Conservation (phyloP, 148 eudicot species). For the Drosera capensis region DNA sequence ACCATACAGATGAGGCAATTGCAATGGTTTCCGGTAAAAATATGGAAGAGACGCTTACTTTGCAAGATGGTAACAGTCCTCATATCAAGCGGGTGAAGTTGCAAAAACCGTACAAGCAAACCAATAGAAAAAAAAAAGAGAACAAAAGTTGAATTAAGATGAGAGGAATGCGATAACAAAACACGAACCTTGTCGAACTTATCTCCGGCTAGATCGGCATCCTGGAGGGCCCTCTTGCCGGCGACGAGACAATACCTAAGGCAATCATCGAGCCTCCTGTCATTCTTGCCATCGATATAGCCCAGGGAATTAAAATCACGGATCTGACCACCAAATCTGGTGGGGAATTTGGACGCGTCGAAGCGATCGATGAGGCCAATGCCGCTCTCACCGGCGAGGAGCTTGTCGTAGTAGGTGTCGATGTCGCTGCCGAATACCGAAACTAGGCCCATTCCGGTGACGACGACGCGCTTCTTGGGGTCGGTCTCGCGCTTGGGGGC, state of each 20-base stretch:
- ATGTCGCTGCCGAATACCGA: slow-evolving; percentile 84
- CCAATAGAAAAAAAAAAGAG: slow-evolving; percentile 1
- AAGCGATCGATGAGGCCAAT: slow-evolving; percentile 57
- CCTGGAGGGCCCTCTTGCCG: slow-evolving; percentile 47
- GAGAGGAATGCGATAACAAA: background rate
- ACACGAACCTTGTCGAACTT: slow-evolving; percentile 28
- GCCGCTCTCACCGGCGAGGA: slow-evolving; percentile 73
- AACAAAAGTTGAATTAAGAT: background rate
- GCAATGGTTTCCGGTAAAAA: no score
- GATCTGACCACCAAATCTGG: slow-evolving; percentile 61
- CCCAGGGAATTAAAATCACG: slow-evolving; percentile 37
- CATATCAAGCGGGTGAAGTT: no score
- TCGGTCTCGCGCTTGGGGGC: slow-evolving; percentile 68
- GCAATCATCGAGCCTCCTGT: slow-evolving; percentile 47
- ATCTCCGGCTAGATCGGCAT: slow-evolving; percentile 46
- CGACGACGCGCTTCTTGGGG: slow-evolving; percentile 82
- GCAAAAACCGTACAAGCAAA: background rate
- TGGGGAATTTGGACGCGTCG: slow-evolving; percentile 75
- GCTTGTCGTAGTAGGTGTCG: slow-evolving; percentile 56
- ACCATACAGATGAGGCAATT: no score
- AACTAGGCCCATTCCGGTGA: slow-evolving; percentile 83
- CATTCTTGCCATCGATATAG: slow-evolving; percentile 56
- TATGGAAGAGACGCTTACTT: no score
- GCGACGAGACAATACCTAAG: slow-evolving; percentile 55
- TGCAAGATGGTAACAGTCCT: no score